phyloP scores from a whole-genome alignment of 495 filamentous ascomycete genomes.

The Lasiosphaeris hirsuta region DNA sequence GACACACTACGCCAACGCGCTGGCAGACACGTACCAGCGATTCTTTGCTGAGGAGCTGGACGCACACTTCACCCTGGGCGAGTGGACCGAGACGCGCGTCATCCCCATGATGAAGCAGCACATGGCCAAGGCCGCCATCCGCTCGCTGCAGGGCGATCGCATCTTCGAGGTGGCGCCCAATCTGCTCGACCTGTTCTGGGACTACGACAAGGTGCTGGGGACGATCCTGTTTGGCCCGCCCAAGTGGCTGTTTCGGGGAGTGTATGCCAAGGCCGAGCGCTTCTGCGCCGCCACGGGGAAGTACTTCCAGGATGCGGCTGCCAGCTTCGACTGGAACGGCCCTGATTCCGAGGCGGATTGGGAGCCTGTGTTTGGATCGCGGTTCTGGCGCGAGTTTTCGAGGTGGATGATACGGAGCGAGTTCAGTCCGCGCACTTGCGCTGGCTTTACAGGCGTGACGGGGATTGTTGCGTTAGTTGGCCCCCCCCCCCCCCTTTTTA shows the following conservation, averaged over 20 bases:
- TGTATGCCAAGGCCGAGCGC: not conserved
- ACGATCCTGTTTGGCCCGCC: not conserved
- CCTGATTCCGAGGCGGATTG: conserved; percentile 19
- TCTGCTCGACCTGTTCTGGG: conserved; percentile 11
- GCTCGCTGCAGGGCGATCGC: conserved; percentile 6
- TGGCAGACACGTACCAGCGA: conserved; percentile 8
- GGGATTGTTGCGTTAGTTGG: too few species aligned
- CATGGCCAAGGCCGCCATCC: conserved; percentile 14
- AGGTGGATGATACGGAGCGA: not conserved
- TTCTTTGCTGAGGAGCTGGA: conserved; percentile 9
- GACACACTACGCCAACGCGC: not conserved
- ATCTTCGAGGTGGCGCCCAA: conserved; percentile 10
- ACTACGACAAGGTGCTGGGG: conserved; percentile 2
- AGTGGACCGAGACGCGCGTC: conserved; percentile 8
- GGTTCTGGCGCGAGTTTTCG: conserved; percentile 13
- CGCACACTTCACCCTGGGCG: not conserved
- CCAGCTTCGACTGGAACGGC: conserved; percentile 20
- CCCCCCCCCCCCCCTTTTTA: too few species aligned
- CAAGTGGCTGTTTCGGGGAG: not conserved
- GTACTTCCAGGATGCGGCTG: not conserved
- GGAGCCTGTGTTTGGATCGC: conserved; percentile 26
- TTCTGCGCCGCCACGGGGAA: not conserved
- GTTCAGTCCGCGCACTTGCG: too few species aligned
- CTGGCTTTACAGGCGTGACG: too few species aligned
- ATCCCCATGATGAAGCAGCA: conserved; percentile 6